phyloP scores from a whole-genome alignment of 257 asterid genomes.

The Orobanche coerulescens region DNA sequence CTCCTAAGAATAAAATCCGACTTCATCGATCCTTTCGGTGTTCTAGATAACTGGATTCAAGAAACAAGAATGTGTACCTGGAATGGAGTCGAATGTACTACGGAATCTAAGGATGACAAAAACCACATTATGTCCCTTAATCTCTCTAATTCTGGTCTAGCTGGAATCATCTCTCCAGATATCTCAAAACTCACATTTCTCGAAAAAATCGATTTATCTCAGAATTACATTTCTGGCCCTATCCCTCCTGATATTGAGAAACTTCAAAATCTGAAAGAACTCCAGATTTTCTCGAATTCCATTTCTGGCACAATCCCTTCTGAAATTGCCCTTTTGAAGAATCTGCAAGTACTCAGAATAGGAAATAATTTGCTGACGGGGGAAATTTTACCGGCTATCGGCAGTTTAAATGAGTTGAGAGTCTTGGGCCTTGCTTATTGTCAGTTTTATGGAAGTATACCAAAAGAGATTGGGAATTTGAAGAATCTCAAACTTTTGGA shows the following conservation, averaged over 20 bases:
- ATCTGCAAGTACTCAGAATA: constrained; percentile 58
- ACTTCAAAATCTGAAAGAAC: constrained; percentile 49
- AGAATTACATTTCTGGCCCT: constrained; percentile 50
- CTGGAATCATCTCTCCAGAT: constrained; percentile 49
- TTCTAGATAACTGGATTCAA: constrained; percentile 57
- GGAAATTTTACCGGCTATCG: constrained; percentile 33
- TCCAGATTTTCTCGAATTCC: constrained; percentile 60
- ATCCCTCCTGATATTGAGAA: constrained; percentile 51
- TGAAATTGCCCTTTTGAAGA: constrained; percentile 49
- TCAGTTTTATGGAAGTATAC: constrained; percentile 60
- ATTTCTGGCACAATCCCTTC: constrained; percentile 50
- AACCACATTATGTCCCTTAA: constrained; percentile 40
- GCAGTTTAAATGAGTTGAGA: constrained; percentile 50
- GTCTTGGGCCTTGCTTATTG: constrained; percentile 67
- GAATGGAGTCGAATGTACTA: constrained; percentile 74
- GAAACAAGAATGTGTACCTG: constrained; percentile 52
- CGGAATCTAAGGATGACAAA: constrained; percentile 40
- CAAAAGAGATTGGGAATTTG: constrained; percentile 57
- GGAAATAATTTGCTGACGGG: constrained; percentile 76
- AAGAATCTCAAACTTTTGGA: constrained; percentile 43
- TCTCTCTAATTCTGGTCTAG: constrained; percentile 49
- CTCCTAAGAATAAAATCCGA: constrained; percentile 56
- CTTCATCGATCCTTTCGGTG: constrained; percentile 48
- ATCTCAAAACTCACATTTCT: constrained; percentile 51
- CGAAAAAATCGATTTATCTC: constrained; percentile 53